Evolutionary conservation across 208 protist genomes (phyloP).

Genomic region (Leishmania guyanensis): DNA sequence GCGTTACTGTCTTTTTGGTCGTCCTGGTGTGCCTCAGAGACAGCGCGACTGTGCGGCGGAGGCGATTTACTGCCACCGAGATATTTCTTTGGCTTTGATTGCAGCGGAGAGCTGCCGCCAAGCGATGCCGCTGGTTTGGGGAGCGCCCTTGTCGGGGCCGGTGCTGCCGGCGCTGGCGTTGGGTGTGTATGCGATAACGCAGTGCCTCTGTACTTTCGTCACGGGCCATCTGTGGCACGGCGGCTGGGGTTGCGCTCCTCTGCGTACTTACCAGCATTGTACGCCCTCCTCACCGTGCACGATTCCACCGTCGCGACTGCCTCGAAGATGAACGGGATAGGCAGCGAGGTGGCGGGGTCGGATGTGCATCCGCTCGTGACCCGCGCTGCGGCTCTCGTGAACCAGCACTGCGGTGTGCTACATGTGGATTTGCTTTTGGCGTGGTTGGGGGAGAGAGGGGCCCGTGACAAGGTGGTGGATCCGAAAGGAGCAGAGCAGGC

Average conservation of each 20-base stretch:
- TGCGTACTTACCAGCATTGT: conserved; percentile 20
- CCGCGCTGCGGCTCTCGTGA: conserved; percentile 9
- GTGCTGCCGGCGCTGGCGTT: neutral
- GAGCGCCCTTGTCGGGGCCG: neutral
- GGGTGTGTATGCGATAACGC: neutral
- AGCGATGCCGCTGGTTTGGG: neutral
- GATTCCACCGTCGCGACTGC: neutral
- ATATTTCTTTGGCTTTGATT: neutral
- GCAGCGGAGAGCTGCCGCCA: neutral
- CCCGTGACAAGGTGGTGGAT: neutral
- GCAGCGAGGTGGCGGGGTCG: neutral
- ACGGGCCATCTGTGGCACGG: conserved; percentile 11
- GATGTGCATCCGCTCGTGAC: conserved; percentile 2
- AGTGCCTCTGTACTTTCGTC: conserved; percentile 4
- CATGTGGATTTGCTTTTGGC: conserved; percentile 7
- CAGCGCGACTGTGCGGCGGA: no score
- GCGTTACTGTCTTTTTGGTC: neutral
- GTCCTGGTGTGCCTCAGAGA: neutral
- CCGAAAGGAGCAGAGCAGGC: neutral
- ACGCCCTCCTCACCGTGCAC: conserved; percentile 12
- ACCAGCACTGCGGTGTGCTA: conserved; percentile 14
- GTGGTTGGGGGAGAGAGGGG: conserved; percentile 8
- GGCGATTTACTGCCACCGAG: no score
- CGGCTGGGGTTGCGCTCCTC: conserved; percentile 18
- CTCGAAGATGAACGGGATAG: neutral